Evolutionary conservation across 208 protist genomes (phyloP).

Genomic region (Wallacemonas sp.): DNA sequence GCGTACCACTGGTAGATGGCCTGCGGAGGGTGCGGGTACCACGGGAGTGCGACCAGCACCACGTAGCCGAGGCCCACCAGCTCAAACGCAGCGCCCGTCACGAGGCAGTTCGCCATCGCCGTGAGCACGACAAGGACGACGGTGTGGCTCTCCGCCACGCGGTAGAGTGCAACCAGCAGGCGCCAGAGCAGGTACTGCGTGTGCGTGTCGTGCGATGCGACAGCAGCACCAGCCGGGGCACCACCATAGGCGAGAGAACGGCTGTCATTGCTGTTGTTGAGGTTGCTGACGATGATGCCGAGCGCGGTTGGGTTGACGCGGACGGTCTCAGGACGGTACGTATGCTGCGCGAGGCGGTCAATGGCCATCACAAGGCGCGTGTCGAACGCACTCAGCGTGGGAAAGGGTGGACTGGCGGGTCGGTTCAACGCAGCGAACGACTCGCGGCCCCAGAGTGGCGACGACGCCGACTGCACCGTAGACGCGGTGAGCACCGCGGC

Average conservation of each 20-base stretch:
- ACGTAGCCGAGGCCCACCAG: constrained; percentile 40
- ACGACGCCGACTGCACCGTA: no score
- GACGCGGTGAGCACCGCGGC: constrained; percentile 14
- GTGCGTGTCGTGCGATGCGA: no score
- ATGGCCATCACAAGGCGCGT: constrained; percentile 11
- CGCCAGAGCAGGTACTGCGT: constrained; percentile 16
- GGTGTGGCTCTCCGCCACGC: constrained; percentile 41
- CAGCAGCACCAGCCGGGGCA: no score
- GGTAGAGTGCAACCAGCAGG: constrained; percentile 23
- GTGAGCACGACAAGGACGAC: constrained; percentile 29
- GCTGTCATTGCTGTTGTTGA: no score
- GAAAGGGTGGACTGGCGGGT: no score
- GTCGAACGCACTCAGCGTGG: no score
- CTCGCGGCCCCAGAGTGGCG: no score
- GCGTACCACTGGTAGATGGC: constrained; percentile 29
- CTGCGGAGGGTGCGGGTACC: constrained; percentile 47
- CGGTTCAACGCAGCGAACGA: no score
- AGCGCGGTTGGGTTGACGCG: constrained; percentile 8
- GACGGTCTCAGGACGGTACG: constrained; percentile 40
- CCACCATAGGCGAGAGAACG: no score
- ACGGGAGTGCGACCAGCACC: constrained; percentile 45
- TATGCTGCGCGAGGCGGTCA: constrained; percentile 39
- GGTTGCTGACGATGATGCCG: no score
- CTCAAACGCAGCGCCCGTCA: constrained; percentile 55
- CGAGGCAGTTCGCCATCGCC: constrained; percentile 36